Percentiles rank a stretch among this genome's conserved stretches.
Evolutionary conservation across 345 rosid species (phyloP).

Genomic region (Corchorus capsularis): DNA sequence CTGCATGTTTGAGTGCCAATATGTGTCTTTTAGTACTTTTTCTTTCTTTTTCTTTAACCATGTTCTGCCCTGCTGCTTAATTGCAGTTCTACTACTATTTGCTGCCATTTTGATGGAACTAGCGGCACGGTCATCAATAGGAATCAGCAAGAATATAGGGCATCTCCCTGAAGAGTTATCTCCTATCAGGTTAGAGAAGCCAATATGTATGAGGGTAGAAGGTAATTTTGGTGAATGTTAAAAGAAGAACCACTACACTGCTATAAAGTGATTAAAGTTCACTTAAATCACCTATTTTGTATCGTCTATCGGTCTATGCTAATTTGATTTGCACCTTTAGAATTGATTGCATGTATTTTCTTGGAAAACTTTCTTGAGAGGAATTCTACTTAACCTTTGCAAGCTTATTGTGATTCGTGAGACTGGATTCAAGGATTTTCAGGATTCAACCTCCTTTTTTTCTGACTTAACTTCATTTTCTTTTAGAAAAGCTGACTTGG

Average conservation of each 20-base stretch:
- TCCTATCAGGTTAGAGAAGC: conserved; percentile 58
- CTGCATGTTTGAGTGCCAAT: conserved; percentile 12
- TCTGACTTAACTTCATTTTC: conserved; percentile 26
- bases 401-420: neutral
- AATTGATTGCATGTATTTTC: too few relatives aligned
- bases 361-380: too few relatives aligned
- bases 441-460: neutral
- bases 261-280: neutral
- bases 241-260: neutral
- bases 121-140: conserved; percentile 87
- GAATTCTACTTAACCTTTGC: neutral
- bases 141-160: conserved; percentile 57
- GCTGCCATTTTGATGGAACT: conserved; percentile 89
- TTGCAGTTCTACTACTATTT: conserved; percentile 74
- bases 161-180: conserved; percentile 64
- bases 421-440: neutral
- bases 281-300: neutral
- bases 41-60: conserved; percentile 13
- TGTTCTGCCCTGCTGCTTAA: conserved; percentile 24
- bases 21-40: conserved; percentile 20
- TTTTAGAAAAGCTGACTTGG: conserved; percentile 47
- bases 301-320: too few relatives aligned
- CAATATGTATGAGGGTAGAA: neutral
- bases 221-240: neutral
- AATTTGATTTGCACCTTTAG: too few relatives aligned